Conservation (phyloP, 495 filamentous ascomycete genomes). For the Hypoxylon perforatum region DNA sequence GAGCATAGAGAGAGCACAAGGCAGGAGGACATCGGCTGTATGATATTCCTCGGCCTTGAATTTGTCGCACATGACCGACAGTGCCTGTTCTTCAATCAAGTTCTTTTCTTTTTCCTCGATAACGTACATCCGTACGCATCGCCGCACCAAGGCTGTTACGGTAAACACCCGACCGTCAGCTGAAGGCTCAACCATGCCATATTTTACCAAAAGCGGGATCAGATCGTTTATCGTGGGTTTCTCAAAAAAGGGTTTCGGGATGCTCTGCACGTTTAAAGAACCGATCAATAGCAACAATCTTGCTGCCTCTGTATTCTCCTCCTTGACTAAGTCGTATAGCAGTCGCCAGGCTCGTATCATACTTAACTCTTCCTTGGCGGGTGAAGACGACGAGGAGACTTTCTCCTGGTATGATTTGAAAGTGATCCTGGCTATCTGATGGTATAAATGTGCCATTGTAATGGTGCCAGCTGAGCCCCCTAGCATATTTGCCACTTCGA, state of each 20-base stretch:
- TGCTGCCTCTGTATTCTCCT: background rate
- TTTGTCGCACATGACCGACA: background rate
- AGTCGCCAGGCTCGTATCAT: background rate
- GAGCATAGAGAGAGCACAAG: background rate
- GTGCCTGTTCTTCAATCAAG: background rate
- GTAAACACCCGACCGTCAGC: background rate
- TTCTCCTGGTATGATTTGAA: background rate
- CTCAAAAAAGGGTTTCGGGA: background rate
- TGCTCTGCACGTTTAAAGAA: background rate
- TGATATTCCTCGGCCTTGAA: background rate
- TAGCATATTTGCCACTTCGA: background rate
- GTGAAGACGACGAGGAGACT: background rate
- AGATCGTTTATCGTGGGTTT: background rate
- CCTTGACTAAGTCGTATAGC: background rate
- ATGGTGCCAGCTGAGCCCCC: background rate
- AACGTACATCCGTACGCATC: background rate
- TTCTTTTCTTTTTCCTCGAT: background rate
- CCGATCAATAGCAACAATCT: background rate
- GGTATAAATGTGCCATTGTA: background rate
- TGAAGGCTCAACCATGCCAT: background rate
- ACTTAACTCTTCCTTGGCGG: background rate
- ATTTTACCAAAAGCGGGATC: background rate
- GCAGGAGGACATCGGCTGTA: background rate
- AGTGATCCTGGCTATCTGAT: background rate
- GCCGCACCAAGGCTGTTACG: background rate